Conservation (phyloP, 352 stramenopile species). For the Pythium coloratum region DNA sequence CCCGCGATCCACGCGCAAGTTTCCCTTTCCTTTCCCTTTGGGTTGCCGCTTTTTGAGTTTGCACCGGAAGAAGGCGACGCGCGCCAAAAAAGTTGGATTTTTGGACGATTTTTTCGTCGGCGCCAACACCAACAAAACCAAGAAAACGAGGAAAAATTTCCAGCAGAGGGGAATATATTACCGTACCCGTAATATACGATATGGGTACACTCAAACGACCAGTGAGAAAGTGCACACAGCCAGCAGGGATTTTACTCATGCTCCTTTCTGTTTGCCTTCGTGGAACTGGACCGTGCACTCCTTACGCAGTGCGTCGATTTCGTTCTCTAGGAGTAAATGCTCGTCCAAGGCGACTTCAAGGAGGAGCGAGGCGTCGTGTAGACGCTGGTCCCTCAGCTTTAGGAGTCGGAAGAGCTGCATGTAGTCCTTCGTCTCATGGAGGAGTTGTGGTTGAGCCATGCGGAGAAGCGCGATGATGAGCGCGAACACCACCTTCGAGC, state of each 20-base stretch:
- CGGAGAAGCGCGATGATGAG: conserved; percentile 56
- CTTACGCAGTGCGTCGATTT: conserved; percentile 27
- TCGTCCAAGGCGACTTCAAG: conserved; percentile 61
- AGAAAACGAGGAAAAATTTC: not conserved
- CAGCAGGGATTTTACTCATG: not conserved
- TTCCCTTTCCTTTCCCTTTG: conserved; percentile 18
- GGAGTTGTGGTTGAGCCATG: conserved; percentile 50
- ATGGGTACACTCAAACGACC: not conserved
- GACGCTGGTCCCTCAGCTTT: conserved; percentile 55
- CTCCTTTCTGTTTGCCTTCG: not conserved
- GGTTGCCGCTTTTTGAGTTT: conserved; percentile 3
- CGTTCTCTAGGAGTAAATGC: conserved; percentile 35
- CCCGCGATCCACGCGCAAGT: conserved; percentile 1
- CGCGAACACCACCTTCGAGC: conserved; percentile 51
- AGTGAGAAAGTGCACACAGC: not conserved
- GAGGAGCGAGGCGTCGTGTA: conserved; percentile 58
- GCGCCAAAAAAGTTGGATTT: conserved; percentile 15
- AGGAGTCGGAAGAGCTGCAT: conserved; percentile 67
- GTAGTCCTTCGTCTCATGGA: conserved; percentile 61
- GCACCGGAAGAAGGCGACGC: not conserved
- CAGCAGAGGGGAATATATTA: not conserved
- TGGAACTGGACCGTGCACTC: conserved; percentile 13
- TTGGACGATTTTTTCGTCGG: not conserved
- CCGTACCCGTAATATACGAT: conserved; percentile 2
- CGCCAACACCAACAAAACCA: conserved; percentile 8